Percentiles rank a stretch among this genome's conserved stretches.
These are phyloP conservation scores for Pyrus bretschneideri DNA, from an alignment of 306 rosid genomes.

Conservation along the genomic window DNA sequence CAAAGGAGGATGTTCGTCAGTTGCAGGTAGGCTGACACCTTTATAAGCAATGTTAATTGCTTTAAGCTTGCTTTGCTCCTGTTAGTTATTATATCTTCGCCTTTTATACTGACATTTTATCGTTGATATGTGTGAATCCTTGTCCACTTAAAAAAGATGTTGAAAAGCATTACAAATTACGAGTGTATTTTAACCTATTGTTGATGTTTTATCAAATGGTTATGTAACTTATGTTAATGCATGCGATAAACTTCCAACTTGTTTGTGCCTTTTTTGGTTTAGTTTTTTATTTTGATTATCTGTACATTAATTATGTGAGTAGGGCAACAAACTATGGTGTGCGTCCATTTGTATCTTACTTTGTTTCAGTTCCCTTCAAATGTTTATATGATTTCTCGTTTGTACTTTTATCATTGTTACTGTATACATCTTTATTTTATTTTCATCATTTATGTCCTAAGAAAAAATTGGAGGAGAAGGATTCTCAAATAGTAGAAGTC, in stretches of 20 bases:
- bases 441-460: constrained; percentile 20
- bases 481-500: constrained; percentile 51
- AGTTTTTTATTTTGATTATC: background rate
- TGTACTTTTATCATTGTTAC: background rate
- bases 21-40: constrained; percentile 44
- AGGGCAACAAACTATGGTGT: background rate
- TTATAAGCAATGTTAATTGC: background rate
- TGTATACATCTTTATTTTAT: background rate
- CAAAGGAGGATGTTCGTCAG: constrained; percentile 54
- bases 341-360: background rate
- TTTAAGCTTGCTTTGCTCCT: background rate
- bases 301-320: background rate
- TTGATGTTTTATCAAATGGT: background rate
- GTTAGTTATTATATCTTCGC: background rate
- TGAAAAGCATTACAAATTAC: background rate
- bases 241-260: background rate
- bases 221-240: no score
- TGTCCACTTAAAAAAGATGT: background rate
- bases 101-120: background rate
- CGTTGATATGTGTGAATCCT: background rate
- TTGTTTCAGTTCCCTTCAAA: background rate
- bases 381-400: background rate
- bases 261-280: background rate
- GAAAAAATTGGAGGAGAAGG: constrained; percentile 67
- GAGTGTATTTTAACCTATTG: background rate